Evolutionary conservation across 495 filamentous ascomycete genomes (phyloP).

Genomic region (Lindgomyces ingoldianus): DNA sequence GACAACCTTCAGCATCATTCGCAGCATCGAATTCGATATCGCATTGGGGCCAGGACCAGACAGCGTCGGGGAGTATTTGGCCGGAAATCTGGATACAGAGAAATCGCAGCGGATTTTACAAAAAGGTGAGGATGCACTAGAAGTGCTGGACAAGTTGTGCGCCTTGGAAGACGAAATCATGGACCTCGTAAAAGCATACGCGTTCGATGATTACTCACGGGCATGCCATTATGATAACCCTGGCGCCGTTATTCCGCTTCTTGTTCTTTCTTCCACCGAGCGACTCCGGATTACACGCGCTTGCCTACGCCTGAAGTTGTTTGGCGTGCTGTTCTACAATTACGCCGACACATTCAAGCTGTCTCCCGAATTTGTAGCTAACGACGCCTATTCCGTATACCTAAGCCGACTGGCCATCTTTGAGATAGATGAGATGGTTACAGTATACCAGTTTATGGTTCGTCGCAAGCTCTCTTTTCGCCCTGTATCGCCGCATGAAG

Average conservation of each 20-base stretch:
- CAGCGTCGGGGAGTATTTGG: not conserved
- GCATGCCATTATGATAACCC: not conserved
- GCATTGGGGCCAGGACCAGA: not conserved
- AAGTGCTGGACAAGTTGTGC: not conserved
- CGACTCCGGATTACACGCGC: not conserved
- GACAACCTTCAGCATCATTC: not conserved
- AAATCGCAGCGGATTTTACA: not conserved
- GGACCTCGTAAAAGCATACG: not conserved
- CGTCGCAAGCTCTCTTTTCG: not conserved
- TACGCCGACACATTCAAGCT: not conserved
- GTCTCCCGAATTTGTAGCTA: too few species aligned
- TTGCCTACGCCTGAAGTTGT: not conserved
- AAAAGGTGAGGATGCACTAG: not conserved
- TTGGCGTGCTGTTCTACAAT: slow-evolving; percentile 2
- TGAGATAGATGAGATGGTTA: slow-evolving; percentile 4
- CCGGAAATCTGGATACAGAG: not conserved
- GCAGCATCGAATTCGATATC: not conserved
- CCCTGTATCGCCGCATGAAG: not conserved
- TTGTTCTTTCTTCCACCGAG: not conserved
- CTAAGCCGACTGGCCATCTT: not conserved
- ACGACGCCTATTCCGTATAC: not conserved
- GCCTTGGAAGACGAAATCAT: not conserved
- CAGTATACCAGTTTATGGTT: not conserved
- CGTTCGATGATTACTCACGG: not conserved
- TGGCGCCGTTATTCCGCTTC: not conserved